phyloP scores from a whole-genome alignment of 352 stramenopile genomes.

The Pythium graminicola region DNA sequence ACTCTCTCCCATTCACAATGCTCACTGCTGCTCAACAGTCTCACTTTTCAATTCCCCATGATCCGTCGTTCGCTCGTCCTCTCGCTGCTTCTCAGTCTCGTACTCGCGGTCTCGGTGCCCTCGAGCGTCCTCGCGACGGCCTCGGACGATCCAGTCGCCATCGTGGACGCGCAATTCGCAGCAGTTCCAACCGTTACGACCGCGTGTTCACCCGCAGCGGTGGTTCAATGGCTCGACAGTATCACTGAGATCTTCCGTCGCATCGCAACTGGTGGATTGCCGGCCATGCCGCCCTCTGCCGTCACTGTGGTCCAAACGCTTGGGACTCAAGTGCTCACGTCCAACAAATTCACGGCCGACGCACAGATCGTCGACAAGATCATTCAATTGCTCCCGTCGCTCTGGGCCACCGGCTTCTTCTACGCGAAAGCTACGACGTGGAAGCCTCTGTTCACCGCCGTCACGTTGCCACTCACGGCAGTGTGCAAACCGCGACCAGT shows the following conservation, averaged over 20 bases:
- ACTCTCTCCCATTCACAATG: too few relatives aligned
- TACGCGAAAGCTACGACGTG: slow-evolving; percentile 36
- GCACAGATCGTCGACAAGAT: slow-evolving; percentile 25
- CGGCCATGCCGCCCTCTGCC: slow-evolving; percentile 29
- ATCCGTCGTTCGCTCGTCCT: slow-evolving; percentile 1
- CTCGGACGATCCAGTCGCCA: slow-evolving; percentile 4
- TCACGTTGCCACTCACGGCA: slow-evolving; percentile 27
- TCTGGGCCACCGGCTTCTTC: slow-evolving; percentile 52
- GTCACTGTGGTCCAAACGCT: slow-evolving; percentile 33
- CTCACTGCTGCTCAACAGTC: too few relatives aligned
- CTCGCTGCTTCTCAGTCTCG: background rate
- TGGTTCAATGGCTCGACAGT: slow-evolving; percentile 28
- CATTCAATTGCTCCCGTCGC: slow-evolving; percentile 31
- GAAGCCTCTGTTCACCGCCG: slow-evolving; percentile 25
- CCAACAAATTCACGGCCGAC: slow-evolving; percentile 23
- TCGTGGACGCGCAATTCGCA: slow-evolving; percentile 29
- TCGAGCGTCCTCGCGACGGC: background rate
- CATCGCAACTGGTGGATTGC: slow-evolving; percentile 35
- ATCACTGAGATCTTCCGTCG: slow-evolving; percentile 41
- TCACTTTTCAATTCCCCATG: background rate
- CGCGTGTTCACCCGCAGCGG: slow-evolving; percentile 13
- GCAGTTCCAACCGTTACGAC: slow-evolving; percentile 27
- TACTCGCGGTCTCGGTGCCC: background rate
- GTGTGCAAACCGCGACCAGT: slow-evolving; percentile 22
- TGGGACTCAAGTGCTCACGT: slow-evolving; percentile 21